Conservation (phyloP, 257 asterid genomes). For the Gynochthodes officinalis region DNA sequence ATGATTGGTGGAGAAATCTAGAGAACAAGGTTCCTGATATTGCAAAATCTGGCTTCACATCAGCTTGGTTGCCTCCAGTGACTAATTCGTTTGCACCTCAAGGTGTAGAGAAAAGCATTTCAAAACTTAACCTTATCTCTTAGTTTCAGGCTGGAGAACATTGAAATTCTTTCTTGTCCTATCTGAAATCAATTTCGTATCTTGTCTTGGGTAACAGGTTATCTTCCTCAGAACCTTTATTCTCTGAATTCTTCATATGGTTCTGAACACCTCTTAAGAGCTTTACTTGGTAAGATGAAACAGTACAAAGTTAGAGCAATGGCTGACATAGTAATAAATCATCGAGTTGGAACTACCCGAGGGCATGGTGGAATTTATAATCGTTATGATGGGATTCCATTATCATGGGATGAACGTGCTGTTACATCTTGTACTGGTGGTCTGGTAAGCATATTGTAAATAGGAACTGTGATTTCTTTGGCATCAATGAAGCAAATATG, state of each 20-base stretch:
- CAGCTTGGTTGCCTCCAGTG: slow-evolving; percentile 96
- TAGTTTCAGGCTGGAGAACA: background rate
- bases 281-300: slow-evolving; percentile 83
- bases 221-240: slow-evolving; percentile 89
- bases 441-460: slow-evolving; percentile 44
- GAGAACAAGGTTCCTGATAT: slow-evolving; percentile 84
- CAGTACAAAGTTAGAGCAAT: slow-evolving; percentile 76
- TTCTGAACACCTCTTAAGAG: slow-evolving; percentile 66
- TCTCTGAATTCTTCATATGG: slow-evolving; percentile 84
- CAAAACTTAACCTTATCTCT: background rate
- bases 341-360: slow-evolving; percentile 83
- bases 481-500: background rate
- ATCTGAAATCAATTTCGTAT: slow-evolving; percentile 11
- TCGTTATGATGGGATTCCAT: slow-evolving; percentile 90
- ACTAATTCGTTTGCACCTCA: slow-evolving; percentile 72
- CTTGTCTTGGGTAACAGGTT: slow-evolving; percentile 47
- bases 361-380: slow-evolving; percentile 90
- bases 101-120: slow-evolving; percentile 42
- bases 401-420: slow-evolving; percentile 89
- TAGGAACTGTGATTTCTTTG: background rate
- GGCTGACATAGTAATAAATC: slow-evolving; percentile 97
- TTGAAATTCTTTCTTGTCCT: slow-evolving; percentile 8
- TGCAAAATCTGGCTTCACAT: slow-evolving; percentile 82
- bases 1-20: slow-evolving; percentile 87
- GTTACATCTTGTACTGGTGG: slow-evolving; percentile 94